Conservation (phyloP, 441 rosid genomes). For the Isatis lusitanica region DNA sequence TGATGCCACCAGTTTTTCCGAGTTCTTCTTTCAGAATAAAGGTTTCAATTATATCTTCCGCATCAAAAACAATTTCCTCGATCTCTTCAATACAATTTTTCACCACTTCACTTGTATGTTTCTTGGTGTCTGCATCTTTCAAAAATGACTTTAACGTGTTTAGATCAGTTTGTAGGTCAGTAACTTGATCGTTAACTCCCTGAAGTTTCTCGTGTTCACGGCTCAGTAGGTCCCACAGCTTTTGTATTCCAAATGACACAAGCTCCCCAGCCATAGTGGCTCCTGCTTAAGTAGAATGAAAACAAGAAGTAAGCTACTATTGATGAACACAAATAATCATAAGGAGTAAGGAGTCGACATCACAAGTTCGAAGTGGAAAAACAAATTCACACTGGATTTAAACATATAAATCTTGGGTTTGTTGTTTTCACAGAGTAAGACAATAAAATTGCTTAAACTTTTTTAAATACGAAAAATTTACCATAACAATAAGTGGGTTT, state of each 20-base stretch:
- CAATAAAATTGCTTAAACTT: too few species aligned
- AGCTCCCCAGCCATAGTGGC: not conserved
- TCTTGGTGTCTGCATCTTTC: slow-evolving; percentile 32
- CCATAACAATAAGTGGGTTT: too few species aligned
- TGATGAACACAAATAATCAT: too few species aligned
- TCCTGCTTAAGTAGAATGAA: not conserved
- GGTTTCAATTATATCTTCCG: not conserved
- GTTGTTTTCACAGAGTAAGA: too few species aligned
- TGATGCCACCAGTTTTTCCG: not conserved
- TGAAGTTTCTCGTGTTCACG: not conserved
- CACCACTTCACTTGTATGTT: slow-evolving; percentile 9
- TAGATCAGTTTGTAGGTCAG: slow-evolving; percentile 14
- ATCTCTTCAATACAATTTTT: not conserved
- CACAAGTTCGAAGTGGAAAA: too few species aligned
- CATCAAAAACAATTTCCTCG: not conserved
- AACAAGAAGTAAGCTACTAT: too few species aligned
- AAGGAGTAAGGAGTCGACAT: too few species aligned
- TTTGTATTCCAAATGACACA: not conserved
- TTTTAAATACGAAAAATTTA: too few species aligned
- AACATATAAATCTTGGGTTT: too few species aligned
- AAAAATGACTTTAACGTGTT: slow-evolving; percentile 22
- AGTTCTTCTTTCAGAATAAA: not conserved
- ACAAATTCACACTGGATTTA: too few species aligned
- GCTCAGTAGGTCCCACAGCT: not conserved
- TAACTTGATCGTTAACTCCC: slow-evolving; percentile 14